Base-by-base conservation (phyloP, 2,329 filamentous ascomycete species). In the Aspergillus spinulosporus region DNA sequence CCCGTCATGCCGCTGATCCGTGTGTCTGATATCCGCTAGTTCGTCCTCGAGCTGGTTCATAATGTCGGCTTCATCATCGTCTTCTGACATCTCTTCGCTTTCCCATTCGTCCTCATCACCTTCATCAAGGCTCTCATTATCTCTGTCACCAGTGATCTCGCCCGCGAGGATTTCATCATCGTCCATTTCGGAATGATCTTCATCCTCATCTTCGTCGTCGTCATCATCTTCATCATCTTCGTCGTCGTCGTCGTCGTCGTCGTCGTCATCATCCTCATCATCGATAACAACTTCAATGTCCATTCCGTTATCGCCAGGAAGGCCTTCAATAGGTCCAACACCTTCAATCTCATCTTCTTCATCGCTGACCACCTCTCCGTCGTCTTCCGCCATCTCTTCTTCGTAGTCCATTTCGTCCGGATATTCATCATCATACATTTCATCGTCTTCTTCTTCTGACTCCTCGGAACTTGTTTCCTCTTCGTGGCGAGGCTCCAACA, bases 321-420 rank as follows among this genome's bases (percentile, higher is more conserved):
- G 73, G 55, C 84, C 84, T 77, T 87, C 84, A 49, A 87, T 83
- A 8, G 80, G 80, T 5, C 92, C 93, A 81, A 95, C 92, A 39
- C 87, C 89, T 59, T 86, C 87, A 50, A 92, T 82, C 29, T 89
- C 89, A 56, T 95, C 90, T 60, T 89, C 90, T 57, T 94, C 90
- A 67, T 95, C 93, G 66, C 92, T 96, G 56, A 96, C 87, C 55
- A 93, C 88, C 63, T 94, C 90, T 66, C 92, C 89, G 57, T 90
- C 90, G 67, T 93, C 89, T 61, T 82, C 84, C 0, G 86, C 86
- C 68, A 89, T 82, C 32, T 92, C 92, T 63, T 93, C 89, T 44
- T 94, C 91, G 66, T 95, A 96, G 53, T 95, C 90, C 86, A 97
- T 94, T 63, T 96, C 93, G 37, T 96, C 85, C 21, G 82, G 91